Conservation (phyloP, 768 basidiomycete genomes). For the Boletales sp. region DNA sequence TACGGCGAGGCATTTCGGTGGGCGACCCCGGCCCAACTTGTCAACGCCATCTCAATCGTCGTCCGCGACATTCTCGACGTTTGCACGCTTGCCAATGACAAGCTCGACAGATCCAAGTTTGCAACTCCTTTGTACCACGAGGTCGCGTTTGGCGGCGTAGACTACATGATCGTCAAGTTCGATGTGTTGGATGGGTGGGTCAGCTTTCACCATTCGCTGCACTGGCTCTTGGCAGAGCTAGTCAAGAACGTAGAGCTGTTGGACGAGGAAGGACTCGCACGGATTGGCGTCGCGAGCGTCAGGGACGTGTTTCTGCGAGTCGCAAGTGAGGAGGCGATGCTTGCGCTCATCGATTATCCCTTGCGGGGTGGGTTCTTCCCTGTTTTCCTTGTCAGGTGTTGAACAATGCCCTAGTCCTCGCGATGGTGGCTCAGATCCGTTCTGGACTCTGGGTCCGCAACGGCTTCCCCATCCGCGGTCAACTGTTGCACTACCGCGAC, state of each 20-base stretch:
- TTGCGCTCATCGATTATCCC: constrained; percentile 85
- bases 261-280: constrained; percentile 48
- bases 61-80: constrained; percentile 70
- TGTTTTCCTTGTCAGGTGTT: neutral
- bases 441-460: constrained; percentile 98
- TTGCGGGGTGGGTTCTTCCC: constrained; percentile 61
- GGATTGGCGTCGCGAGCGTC: constrained; percentile 51
- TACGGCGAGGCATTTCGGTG: constrained; percentile 82
- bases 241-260: constrained; percentile 79
- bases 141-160: constrained; percentile 57
- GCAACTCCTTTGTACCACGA: constrained; percentile 58
- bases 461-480: constrained; percentile 92
- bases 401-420: constrained; percentile 50
- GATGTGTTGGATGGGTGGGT: constrained; percentile 80
- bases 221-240: constrained; percentile 87
- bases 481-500: constrained; percentile 93
- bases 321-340: constrained; percentile 62
- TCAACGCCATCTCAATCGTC: constrained; percentile 64
- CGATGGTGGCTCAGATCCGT: constrained; percentile 92
- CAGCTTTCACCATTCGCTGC: constrained; percentile 89
- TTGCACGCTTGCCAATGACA: constrained; percentile 63
- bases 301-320: constrained; percentile 59
- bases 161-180: constrained; percentile 68
- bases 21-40: constrained; percentile 54
- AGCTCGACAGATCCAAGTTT: constrained; percentile 67